Evolutionary conservation across 345 rosid genomes (phyloP).

Genomic region (Hypericum androsaemum): DNA sequence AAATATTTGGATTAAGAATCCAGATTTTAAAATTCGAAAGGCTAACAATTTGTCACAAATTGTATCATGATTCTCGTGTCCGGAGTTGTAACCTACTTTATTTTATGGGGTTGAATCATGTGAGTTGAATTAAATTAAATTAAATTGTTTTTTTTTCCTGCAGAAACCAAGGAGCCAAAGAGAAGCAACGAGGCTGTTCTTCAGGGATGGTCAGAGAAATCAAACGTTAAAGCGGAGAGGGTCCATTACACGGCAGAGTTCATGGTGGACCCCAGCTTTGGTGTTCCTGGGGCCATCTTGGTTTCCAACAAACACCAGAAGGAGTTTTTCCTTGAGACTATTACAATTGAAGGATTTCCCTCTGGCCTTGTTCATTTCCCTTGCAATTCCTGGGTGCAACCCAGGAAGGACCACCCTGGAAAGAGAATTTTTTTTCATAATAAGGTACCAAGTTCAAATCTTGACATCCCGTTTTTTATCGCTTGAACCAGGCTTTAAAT

Average conservation of each 20-base stretch:
- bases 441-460: constrained; percentile 34
- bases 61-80: no score
- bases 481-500: no score
- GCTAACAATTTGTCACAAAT: no score
- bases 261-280: constrained; percentile 57
- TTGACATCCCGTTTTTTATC: neutral
- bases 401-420: constrained; percentile 48
- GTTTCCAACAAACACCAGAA: constrained; percentile 78
- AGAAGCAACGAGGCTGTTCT: constrained; percentile 65
- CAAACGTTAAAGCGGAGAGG: constrained; percentile 60
- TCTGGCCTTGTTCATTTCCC: constrained; percentile 82
- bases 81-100: no score
- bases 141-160: neutral
- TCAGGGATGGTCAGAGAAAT: constrained; percentile 78
- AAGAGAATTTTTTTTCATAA: constrained; percentile 78
- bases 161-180: constrained; percentile 74
- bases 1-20: neutral
- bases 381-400: constrained; percentile 93
- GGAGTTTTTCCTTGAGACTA: constrained; percentile 81
- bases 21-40: no score
- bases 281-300: constrained; percentile 80
- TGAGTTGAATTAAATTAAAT: no score
- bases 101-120: no score
- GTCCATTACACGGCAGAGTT: constrained; percentile 88
- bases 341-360: constrained; percentile 80